Conservation (phyloP, 768 basidiomycete genomes). For the Jaapia argillacea region DNA sequence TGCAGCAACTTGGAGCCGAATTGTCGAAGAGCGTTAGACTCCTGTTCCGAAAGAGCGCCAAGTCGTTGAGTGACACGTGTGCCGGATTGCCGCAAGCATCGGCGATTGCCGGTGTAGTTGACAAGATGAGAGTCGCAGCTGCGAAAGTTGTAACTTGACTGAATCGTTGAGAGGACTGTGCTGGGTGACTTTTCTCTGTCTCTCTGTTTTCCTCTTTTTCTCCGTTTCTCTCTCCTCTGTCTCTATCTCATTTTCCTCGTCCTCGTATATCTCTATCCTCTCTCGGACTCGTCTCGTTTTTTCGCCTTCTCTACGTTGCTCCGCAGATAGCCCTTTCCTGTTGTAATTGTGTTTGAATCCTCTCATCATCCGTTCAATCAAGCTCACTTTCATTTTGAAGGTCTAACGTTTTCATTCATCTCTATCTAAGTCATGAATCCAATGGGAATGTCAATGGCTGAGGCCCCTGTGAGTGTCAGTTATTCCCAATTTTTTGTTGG, state of each 20-base stretch:
- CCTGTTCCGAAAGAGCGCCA: no score
- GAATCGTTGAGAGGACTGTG: slow-evolving; percentile 2
- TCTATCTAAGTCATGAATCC: slow-evolving; percentile 35
- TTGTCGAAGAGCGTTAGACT: no score
- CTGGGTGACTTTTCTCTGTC: slow-evolving; percentile 26
- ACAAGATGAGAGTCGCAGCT: not conserved
- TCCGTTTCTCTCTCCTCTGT: slow-evolving; percentile 36
- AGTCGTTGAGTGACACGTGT: no score
- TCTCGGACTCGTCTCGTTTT: slow-evolving; percentile 18
- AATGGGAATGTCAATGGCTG: slow-evolving; percentile 46
- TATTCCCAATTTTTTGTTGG: slow-evolving; percentile 6
- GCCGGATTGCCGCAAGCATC: no score
- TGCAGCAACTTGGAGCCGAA: no score
- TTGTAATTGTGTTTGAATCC: slow-evolving; percentile 14
- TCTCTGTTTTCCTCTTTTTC: slow-evolving; percentile 25
- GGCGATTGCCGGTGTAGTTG: not conserved
- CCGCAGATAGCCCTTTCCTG: slow-evolving; percentile 13
- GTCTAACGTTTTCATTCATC: slow-evolving; percentile 19
- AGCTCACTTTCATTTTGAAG: slow-evolving; percentile 7
- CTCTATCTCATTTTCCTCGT: slow-evolving; percentile 31
- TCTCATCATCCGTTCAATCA: slow-evolving; percentile 2
- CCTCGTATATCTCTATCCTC: slow-evolving; percentile 37
- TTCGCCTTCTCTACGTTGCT: slow-evolving; percentile 16
- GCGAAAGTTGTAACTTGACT: no score
- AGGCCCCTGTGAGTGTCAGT: slow-evolving; percentile 57